Evolutionary conservation across 2,329 filamentous ascomycete species (phyloP), one percentile per base, ranked within the genome.

Genomic region (Fusarium foetens): DNA sequence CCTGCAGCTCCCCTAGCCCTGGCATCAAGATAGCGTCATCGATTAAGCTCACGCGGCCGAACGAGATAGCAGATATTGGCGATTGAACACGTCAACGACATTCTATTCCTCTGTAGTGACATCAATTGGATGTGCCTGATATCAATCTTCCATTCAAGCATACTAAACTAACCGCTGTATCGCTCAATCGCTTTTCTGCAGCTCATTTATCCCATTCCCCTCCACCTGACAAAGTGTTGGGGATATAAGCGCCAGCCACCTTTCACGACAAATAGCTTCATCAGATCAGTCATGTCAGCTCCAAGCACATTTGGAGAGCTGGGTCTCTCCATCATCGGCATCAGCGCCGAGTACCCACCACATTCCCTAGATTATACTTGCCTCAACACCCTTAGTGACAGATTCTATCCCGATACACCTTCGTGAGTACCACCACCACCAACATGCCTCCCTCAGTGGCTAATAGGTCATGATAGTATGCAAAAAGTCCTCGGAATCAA

Each of bases 401-500:
- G 84, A 31, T 90, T 87, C 82, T 90, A 92, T 75, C 88, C 88
- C 39, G 85, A 89, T 9, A 86, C 88, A 3, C 84, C 86, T 69
- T 86, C 89, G 89, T 90, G 82, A 79, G 88, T 61, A 21, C 35
- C 17, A 10, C n/a, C 21, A 19, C 27, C 6, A 14, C 3, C 31
- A 25, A 39, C 29, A 39, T 54, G 25, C n/a, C 35, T 5, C 4
- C 29, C 21, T 19, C 17, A 19, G 5, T 36, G 21, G 42, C 58
- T 70, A 11, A 69, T 21, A 35, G 39, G 17, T 21, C 33, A 53
- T 42, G 36, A 17, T 46, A 91, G 89, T 38, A 89, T 92, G 86
- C 83, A 84, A 68, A 91, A 91, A 77, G 86, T 92, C 31, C 84
- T 90, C 60, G 83, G 85, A 21, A 91, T 92, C 77, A 92, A 91